Conservation (phyloP, 805 yeast genomes). For the Nematodospora valgi region DNA sequence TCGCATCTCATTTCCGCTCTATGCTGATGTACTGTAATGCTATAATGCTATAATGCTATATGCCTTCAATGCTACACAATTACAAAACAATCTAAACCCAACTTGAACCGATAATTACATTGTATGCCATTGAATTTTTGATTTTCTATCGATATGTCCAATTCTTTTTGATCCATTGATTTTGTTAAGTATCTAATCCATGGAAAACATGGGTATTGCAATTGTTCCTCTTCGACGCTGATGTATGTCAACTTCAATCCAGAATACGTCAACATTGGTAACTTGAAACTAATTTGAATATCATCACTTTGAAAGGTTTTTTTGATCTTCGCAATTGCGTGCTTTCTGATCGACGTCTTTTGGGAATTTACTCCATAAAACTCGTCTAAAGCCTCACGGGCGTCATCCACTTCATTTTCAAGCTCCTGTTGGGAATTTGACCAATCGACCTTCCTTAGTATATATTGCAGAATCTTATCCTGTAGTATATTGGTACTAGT, state of each 20-base stretch:
- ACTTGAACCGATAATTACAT: slow-evolving; percentile 20
- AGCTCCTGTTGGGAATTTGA: not conserved
- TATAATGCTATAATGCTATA: too few species aligned
- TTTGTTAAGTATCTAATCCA: slow-evolving; percentile 64
- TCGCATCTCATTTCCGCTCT: too few species aligned
- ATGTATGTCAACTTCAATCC: slow-evolving; percentile 66
- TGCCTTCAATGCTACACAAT: too few species aligned
- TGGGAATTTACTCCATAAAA: slow-evolving; percentile 27
- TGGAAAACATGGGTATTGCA: slow-evolving; percentile 68
- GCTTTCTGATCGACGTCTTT: not conserved
- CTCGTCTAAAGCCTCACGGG: slow-evolving; percentile 26
- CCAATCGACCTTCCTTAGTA: slow-evolving; percentile 1
- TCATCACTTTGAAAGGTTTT: slow-evolving; percentile 16
- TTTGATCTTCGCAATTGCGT: too few species aligned
- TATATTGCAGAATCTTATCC: slow-evolving; percentile 6
- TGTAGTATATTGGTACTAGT: slow-evolving; percentile 1
- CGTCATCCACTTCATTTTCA: slow-evolving; percentile 23
- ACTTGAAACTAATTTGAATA: slow-evolving; percentile 26
- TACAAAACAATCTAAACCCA: slow-evolving; percentile 19
- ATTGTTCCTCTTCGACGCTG: slow-evolving; percentile 59
- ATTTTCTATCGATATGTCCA: not conserved
- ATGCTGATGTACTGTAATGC: too few species aligned
- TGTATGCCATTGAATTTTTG: slow-evolving; percentile 3
- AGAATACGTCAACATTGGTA: slow-evolving; percentile 55
- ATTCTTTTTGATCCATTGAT: slow-evolving; percentile 2